A percentile compares a stretch with the other conserved stretches of the same genome.
Conservation (phyloP, 2,329 filamentous ascomycete species). For the Sporothrix pseudoabietina region DNA sequence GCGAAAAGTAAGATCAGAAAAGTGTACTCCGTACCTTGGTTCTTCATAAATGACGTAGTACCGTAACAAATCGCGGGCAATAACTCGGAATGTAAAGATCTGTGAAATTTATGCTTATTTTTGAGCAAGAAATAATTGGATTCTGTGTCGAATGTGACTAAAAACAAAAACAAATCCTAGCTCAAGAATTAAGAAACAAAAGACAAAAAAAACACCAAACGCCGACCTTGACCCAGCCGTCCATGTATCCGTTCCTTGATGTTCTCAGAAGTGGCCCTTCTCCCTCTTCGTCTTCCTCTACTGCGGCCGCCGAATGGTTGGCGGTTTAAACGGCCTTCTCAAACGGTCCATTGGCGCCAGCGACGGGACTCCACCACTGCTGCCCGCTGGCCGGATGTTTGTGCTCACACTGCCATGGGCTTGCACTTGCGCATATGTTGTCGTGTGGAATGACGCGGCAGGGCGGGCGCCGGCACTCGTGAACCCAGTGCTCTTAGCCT, state of each 20-base stretch:
- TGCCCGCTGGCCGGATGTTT: slow-evolving; percentile 49
- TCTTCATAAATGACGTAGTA: neutral
- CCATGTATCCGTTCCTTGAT: neutral
- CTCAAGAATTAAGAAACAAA: neutral
- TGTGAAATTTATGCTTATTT: neutral
- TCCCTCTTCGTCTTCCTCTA: neutral
- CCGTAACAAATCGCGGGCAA: no score
- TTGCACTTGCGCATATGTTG: slow-evolving; percentile 46
- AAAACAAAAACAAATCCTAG: neutral
- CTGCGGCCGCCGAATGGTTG: slow-evolving; percentile 53
- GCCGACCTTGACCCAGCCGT: neutral
- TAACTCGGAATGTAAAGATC: no score
- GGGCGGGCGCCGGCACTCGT: slow-evolving; percentile 37
- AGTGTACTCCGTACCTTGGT: no score
- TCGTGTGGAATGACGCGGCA: slow-evolving; percentile 54
- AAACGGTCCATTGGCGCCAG: slow-evolving; percentile 54
- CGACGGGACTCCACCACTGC: neutral
- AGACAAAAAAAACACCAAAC: neutral
- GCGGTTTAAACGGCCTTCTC: slow-evolving; percentile 59
- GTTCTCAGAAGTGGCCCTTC: neutral
- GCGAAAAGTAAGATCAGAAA: neutral
- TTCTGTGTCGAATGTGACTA: no score
- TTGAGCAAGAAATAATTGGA: neutral
- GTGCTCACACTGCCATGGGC: slow-evolving; percentile 41
- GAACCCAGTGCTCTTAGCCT: neutral